Percentiles rank a stretch among this genome's conserved stretches.
Conservation (phyloP, 2,329 filamentous ascomycete species). For the Domatiomyces globalis region DNA sequence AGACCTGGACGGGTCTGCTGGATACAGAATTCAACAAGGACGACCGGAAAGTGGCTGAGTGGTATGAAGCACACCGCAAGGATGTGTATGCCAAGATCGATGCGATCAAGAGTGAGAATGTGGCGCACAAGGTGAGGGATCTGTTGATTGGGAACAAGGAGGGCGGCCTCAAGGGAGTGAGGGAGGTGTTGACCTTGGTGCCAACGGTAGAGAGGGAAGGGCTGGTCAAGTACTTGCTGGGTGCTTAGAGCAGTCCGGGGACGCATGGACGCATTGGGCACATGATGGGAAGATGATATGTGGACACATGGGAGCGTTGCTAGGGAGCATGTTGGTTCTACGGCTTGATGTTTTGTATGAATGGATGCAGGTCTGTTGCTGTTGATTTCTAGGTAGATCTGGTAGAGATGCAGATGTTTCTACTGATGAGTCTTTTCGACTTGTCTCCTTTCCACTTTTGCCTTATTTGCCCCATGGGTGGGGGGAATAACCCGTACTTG, state of each 20-base stretch:
- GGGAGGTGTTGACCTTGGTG: slow-evolving; percentile 72
- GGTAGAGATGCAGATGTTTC: not conserved
- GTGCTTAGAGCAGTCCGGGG: not conserved
- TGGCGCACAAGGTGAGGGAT: slow-evolving; percentile 55
- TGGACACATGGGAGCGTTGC: not conserved
- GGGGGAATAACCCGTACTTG: not conserved
- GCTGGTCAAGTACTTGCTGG: slow-evolving; percentile 45
- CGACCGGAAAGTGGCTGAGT: slow-evolving; percentile 72
- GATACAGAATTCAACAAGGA: slow-evolving; percentile 57
- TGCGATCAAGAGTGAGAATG: slow-evolving; percentile 60
- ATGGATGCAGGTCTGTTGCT: not conserved
- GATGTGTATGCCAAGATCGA: slow-evolving; percentile 72
- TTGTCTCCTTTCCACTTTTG: not conserved
- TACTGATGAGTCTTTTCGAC: not conserved
- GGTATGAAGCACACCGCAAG: slow-evolving; percentile 94
- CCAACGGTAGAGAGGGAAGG: slow-evolving; percentile 79
- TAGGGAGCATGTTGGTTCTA: not conserved
- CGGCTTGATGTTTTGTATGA: not conserved
- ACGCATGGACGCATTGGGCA: not conserved
- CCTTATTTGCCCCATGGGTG: too few species aligned
- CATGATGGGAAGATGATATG: not conserved
- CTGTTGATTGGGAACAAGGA: slow-evolving; percentile 52
- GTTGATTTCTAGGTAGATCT: not conserved
- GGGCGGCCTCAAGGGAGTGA: slow-evolving; percentile 68
- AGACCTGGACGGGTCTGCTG: slow-evolving; percentile 64